A percentile compares a stretch with the other conserved stretches of the same genome.
phyloP scores from a whole-genome alignment of 2,329 filamentous ascomycete species.

The Diaporthe vaccinii region DNA sequence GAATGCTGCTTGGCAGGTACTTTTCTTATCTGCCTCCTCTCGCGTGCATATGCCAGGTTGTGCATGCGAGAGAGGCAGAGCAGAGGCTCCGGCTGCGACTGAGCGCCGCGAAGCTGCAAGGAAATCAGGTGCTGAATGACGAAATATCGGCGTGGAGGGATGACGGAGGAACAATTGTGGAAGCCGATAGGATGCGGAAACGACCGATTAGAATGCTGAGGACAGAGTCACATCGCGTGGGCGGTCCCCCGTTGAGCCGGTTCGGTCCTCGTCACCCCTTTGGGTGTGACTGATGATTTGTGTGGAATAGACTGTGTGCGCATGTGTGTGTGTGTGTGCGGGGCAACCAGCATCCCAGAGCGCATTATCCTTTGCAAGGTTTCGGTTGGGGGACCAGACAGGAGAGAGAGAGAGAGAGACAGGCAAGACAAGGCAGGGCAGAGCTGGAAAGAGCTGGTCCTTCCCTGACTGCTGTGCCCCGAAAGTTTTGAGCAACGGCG shows the following conservation, averaged over 20 bases:
- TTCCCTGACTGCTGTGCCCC: constrained; percentile 7
- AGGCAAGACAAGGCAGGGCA: no score
- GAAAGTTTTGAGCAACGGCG: constrained; percentile 1
- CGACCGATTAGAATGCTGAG: constrained; percentile 2
- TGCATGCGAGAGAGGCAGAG: not conserved
- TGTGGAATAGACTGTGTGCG: not conserved
- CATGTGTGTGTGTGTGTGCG: not conserved
- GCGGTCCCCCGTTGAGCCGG: constrained; percentile 29
- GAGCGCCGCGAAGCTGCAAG: not conserved
- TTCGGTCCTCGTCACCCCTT: constrained; percentile 25
- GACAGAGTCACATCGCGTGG: constrained; percentile 24
- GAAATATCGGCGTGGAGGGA: constrained; percentile 7
- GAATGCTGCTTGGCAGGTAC: constrained; percentile 22
- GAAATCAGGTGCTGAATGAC: constrained; percentile 22
- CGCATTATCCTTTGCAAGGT: not conserved
- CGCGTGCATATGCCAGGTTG: constrained; percentile 13
- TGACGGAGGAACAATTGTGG: constrained; percentile 20
- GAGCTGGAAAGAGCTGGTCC: not conserved
- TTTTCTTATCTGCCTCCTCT: constrained; percentile 16
- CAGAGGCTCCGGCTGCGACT: not conserved
- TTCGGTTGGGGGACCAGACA: not conserved
- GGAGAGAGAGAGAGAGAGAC: no score
- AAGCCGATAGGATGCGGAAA: constrained; percentile 28
- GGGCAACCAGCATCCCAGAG: not conserved
- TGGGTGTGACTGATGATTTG: not conserved